These are phyloP conservation scores for Acanthamoeba triangularis DNA, from an alignment of 208 protist species.

Conservation along the genomic window DNA sequence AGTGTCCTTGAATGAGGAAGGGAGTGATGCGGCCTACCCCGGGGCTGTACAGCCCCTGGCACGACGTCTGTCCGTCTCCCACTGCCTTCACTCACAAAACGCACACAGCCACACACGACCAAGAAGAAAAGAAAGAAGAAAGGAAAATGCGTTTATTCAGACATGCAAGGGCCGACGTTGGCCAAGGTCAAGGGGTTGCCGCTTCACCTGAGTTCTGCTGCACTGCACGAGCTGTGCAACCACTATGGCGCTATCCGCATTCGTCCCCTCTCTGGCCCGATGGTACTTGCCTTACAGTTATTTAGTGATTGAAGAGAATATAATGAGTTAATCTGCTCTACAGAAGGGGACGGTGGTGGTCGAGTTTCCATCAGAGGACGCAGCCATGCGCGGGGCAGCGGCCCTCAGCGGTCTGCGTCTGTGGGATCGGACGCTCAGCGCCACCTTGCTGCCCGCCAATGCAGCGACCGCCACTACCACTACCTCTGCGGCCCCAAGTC, in stretches of 20 bases:
- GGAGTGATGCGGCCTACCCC: no score
- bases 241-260: slow-evolving; percentile 11
- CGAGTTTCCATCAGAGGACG: slow-evolving; percentile 34
- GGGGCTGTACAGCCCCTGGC: no score
- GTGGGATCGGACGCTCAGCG: not conserved
- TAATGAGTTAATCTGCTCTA: not conserved
- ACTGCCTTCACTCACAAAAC: no score
- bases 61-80: no score
- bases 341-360: slow-evolving; percentile 5
- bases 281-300: not conserved
- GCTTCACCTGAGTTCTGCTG: not conserved
- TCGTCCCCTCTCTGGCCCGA: not conserved
- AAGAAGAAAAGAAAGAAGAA: not conserved
- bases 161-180: not conserved
- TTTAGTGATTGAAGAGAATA: not conserved
- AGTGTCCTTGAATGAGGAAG: no score
- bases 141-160: not conserved
- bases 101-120: no score
- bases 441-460: not conserved
- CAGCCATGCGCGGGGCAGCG: not conserved
- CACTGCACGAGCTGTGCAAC: not conserved
- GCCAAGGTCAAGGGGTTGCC: slow-evolving; percentile 16
- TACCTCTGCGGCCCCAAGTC: not conserved
- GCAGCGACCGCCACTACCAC: not conserved
- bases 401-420: not conserved